These are phyloP conservation scores for Aureobasidium sp. DNA, from an alignment of 2,329 filamentous ascomycete genomes.

Conservation along the genomic window DNA sequence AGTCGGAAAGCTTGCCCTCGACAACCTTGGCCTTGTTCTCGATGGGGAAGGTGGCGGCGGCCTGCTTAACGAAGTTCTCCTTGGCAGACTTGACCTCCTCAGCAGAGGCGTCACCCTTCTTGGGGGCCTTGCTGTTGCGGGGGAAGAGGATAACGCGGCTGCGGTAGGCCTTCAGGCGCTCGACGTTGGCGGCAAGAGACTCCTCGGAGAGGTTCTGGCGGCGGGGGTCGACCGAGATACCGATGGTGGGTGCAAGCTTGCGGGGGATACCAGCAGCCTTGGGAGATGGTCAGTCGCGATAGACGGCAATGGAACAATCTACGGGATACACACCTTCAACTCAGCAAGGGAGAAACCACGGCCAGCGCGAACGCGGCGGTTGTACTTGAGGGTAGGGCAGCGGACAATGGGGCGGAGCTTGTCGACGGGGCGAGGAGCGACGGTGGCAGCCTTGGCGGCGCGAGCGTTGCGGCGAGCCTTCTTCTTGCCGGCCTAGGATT, in stretches of 20 bases:
- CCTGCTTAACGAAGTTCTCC: slow-evolving; percentile 34
- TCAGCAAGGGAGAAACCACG: slow-evolving; percentile 96
- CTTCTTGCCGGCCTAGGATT: slow-evolving; percentile 82
- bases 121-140: slow-evolving; percentile 85
- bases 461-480: slow-evolving; percentile 83
- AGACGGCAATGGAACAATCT: neutral
- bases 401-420: slow-evolving; percentile 92
- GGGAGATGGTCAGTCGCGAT: slow-evolving; percentile 12
- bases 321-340: slow-evolving; percentile 70
- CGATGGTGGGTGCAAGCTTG: slow-evolving; percentile 90
- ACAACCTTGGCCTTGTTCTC: slow-evolving; percentile 61
- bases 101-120: slow-evolving; percentile 82
- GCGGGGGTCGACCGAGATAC: slow-evolving; percentile 93
- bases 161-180: slow-evolving; percentile 96
- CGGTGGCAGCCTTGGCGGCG: slow-evolving; percentile 85
- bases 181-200: slow-evolving; percentile 87
- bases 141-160: slow-evolving; percentile 95
- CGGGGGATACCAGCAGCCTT: slow-evolving; percentile 93
- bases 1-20: slow-evolving; percentile 68
- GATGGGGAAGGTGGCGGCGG: slow-evolving; percentile 59
- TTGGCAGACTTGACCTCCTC: slow-evolving; percentile 68
- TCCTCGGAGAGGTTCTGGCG: slow-evolving; percentile 97
- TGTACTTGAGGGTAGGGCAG: slow-evolving; percentile 97
- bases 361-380: slow-evolving; percentile 92
- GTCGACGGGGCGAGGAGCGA: slow-evolving; percentile 96